Evolutionary conservation across 352 stramenopile species (phyloP).

Genomic region (Aphanomyces euteiches): DNA sequence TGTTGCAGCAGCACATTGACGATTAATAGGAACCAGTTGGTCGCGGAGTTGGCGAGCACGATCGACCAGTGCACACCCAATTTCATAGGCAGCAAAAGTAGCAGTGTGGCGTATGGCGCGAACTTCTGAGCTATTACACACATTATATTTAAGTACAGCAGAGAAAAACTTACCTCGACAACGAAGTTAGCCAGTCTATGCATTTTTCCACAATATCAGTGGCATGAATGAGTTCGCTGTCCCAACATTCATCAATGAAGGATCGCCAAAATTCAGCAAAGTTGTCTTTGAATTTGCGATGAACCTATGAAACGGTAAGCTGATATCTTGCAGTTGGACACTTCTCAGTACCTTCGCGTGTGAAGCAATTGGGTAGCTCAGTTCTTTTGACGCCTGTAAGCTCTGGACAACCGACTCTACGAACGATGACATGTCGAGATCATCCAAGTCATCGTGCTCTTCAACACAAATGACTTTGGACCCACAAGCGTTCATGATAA

Average conservation of each 20-base stretch:
- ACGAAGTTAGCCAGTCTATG: constrained; percentile 75
- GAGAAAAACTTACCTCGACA: constrained; percentile 51
- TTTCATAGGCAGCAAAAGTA: constrained; percentile 60
- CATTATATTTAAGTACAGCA: neutral
- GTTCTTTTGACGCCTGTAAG: constrained; percentile 50
- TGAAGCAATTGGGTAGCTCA: constrained; percentile 62
- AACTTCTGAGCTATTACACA: constrained; percentile 58
- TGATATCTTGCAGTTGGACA: neutral
- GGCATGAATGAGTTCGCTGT: constrained; percentile 78
- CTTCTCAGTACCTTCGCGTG: constrained; percentile 38
- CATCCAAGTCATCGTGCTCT: constrained; percentile 49
- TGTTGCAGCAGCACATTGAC: constrained; percentile 61
- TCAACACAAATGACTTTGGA: neutral
- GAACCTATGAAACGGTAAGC: neutral
- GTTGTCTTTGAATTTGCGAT: constrained; percentile 47
- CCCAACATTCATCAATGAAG: constrained; percentile 72
- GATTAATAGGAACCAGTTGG: constrained; percentile 61
- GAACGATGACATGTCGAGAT: constrained; percentile 69
- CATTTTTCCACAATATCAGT: constrained; percentile 57
- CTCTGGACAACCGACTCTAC: constrained; percentile 61
- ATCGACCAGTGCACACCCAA: constrained; percentile 63
- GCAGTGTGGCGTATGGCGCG: constrained; percentile 75
- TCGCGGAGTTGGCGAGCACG: constrained; percentile 50
- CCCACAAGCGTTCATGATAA: constrained; percentile 52
- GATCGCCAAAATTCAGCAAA: constrained; percentile 75